Evolutionary conservation across 129 eudicot species (phyloP).

Genomic region (Escallonia herrerae): DNA sequence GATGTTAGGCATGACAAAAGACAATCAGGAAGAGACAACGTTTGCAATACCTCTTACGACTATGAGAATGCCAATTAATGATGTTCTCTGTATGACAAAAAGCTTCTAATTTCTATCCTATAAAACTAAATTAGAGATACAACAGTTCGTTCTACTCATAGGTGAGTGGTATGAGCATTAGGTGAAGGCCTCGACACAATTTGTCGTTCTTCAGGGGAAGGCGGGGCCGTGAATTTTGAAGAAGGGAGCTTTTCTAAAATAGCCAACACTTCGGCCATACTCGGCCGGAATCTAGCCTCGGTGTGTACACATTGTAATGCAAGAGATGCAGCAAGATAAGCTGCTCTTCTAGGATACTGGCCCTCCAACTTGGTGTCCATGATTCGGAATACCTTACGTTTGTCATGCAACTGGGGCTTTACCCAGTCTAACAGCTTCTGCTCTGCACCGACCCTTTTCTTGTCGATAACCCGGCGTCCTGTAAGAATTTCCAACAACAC

Average conservation of each 20-base stretch:
- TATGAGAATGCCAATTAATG: too few species aligned
- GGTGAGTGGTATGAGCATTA: not conserved
- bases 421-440: slow-evolving; percentile 53
- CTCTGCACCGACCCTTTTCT: slow-evolving; percentile 30
- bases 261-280: slow-evolving; percentile 28
- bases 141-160: not conserved
- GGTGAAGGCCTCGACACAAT: not conserved
- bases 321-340: slow-evolving; percentile 31
- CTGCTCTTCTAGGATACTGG: slow-evolving; percentile 31
- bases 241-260: slow-evolving; percentile 34
- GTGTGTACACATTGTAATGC: slow-evolving; percentile 36
- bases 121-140: too few species aligned
- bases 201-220: not conserved
- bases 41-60: too few species aligned
- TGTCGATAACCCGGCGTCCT: slow-evolving; percentile 49
- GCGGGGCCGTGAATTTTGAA: not conserved
- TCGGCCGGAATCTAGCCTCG: slow-evolving; percentile 34
- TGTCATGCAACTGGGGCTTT: slow-evolving; percentile 27
- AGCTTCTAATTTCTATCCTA: too few species aligned
- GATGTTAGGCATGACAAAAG: too few species aligned
- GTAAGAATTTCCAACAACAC: slow-evolving; percentile 57
- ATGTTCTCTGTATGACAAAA: too few species aligned
- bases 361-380: slow-evolving; percentile 48
- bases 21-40: too few species aligned
- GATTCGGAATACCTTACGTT: slow-evolving; percentile 28